These are phyloP conservation scores for Lachnellula cervina DNA, from an alignment of 2,329 filamentous ascomycete species.

Conservation along the genomic window DNA sequence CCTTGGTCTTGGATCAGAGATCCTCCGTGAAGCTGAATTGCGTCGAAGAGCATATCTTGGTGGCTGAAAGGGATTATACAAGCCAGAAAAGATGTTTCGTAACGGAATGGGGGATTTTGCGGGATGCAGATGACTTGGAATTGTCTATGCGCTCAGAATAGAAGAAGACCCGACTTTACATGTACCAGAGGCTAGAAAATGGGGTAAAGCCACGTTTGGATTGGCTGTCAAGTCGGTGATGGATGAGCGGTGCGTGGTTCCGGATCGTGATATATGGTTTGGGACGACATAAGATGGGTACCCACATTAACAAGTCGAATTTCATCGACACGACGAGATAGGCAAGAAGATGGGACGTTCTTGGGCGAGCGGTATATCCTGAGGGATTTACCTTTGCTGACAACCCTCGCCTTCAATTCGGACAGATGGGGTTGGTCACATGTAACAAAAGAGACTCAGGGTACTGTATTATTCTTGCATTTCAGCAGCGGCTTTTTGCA, in stretches of 20 bases:
- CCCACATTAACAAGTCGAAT: background rate
- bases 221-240: background rate
- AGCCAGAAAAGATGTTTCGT: background rate
- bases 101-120: background rate
- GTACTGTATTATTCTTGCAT: no score
- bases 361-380: background rate
- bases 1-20: conserved; percentile 69
- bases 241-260: background rate
- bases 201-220: no score
- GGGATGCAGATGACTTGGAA: background rate
- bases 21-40: conserved; percentile 73
- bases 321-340: background rate
- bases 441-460: no score
- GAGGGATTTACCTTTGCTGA: no score
- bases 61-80: conserved; percentile 26
- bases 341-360: background rate
- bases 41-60: conserved; percentile 58
- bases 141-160: background rate
- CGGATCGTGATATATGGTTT: background rate
- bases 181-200: no score
- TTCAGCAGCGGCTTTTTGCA: no score
- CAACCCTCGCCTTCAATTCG: no score
- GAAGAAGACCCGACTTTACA: background rate
- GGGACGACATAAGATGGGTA: background rate
- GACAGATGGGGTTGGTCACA: no score